A percentile compares a stretch with the other conserved stretches of the same genome.
phyloP scores from a whole-genome alignment of 192 early-diverging fungal genomes.

The Chytriomyces confervae region DNA sequence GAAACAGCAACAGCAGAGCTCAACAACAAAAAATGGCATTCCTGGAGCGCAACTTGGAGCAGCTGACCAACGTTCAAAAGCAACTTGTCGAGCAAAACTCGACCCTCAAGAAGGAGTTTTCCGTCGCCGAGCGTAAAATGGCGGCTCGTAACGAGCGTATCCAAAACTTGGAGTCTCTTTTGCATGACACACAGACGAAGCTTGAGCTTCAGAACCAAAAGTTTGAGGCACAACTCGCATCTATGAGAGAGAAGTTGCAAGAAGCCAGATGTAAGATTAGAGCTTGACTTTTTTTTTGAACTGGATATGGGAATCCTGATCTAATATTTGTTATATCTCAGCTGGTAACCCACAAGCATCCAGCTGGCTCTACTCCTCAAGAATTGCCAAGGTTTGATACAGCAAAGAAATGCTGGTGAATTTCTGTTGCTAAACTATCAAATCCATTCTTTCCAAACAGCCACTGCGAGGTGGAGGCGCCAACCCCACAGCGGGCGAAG shows the following conservation, averaged over 20 bases:
- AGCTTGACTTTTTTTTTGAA: slow-evolving; percentile 6
- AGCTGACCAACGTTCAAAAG: slow-evolving; percentile 94
- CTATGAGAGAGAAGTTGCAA: slow-evolving; percentile 78
- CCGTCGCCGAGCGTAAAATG: slow-evolving; percentile 90
- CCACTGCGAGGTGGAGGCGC: slow-evolving; percentile 85
- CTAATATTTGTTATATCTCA: slow-evolving; percentile 6
- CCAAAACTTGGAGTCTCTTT: slow-evolving; percentile 79
- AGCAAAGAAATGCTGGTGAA: not conserved
- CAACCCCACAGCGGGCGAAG: slow-evolving; percentile 46
- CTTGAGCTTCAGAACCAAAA: slow-evolving; percentile 71
- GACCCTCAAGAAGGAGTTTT: slow-evolving; percentile 91
- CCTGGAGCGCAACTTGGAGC: slow-evolving; percentile 95
- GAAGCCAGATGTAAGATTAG: slow-evolving; percentile 71
- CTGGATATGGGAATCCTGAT: not conserved
- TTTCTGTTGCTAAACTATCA: not conserved
- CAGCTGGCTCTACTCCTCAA: slow-evolving; percentile 67
- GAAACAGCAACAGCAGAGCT: slow-evolving; percentile 79
- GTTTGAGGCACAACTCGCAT: slow-evolving; percentile 82
- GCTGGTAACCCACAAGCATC: slow-evolving; percentile 37
- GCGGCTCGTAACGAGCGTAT: slow-evolving; percentile 93
- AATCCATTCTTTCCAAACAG: slow-evolving; percentile 15
- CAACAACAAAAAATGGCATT: slow-evolving; percentile 98
- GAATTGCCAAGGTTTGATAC: slow-evolving; percentile 74
- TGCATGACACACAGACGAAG: slow-evolving; percentile 87
- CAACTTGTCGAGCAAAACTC: slow-evolving; percentile 96